A percentile compares a stretch with the other conserved stretches of the same genome.
These are phyloP conservation scores for Aspergillus funiculosus DNA, from an alignment of 495 filamentous ascomycete genomes.

Conservation along the genomic window DNA sequence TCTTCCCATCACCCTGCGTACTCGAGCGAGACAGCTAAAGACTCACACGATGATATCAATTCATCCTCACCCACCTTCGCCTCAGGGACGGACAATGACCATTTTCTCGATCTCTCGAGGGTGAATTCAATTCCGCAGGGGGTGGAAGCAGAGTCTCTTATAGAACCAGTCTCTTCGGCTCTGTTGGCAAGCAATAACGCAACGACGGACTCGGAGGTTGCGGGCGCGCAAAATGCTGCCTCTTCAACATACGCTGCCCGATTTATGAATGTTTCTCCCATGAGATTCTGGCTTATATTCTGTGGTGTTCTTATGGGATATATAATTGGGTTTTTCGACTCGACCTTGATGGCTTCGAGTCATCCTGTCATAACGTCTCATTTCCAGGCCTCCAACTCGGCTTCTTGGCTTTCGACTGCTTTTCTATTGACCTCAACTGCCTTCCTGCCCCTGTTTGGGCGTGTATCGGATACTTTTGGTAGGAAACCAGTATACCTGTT, in stretches of 20 bases:
- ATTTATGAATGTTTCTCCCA: slow-evolving; percentile 43
- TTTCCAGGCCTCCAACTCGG: slow-evolving; percentile 66
- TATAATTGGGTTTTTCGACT: slow-evolving; percentile 60
- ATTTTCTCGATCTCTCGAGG: slow-evolving; percentile 19
- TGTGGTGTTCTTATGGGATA: slow-evolving; percentile 42
- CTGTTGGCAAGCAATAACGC: slow-evolving; percentile 10
- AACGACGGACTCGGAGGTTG: slow-evolving; percentile 12
- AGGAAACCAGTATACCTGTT: slow-evolving; percentile 64
- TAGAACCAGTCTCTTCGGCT: slow-evolving; percentile 25
- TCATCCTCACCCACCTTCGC: slow-evolving; percentile 13
- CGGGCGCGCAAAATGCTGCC: slow-evolving; percentile 12
- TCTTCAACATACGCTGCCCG: slow-evolving; percentile 25
- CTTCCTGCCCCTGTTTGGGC: slow-evolving; percentile 67
- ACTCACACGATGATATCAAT: slow-evolving; percentile 16
- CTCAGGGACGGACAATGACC: slow-evolving; percentile 20
- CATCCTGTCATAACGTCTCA: slow-evolving; percentile 79
- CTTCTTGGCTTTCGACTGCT: slow-evolving; percentile 76
- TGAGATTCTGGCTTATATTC: slow-evolving; percentile 51
- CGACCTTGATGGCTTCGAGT: slow-evolving; percentile 73
- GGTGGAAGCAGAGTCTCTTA: slow-evolving; percentile 26
- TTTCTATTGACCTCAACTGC: slow-evolving; percentile 72
- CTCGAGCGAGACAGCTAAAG: slow-evolving; percentile 3
- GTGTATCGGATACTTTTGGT: slow-evolving; percentile 67
- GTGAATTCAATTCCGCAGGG: slow-evolving; percentile 32
- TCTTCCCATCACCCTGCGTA: slow-evolving; percentile 4